Base-by-base conservation (phyloP, 805 yeast species). In the Peterozyma xylosa region DNA sequence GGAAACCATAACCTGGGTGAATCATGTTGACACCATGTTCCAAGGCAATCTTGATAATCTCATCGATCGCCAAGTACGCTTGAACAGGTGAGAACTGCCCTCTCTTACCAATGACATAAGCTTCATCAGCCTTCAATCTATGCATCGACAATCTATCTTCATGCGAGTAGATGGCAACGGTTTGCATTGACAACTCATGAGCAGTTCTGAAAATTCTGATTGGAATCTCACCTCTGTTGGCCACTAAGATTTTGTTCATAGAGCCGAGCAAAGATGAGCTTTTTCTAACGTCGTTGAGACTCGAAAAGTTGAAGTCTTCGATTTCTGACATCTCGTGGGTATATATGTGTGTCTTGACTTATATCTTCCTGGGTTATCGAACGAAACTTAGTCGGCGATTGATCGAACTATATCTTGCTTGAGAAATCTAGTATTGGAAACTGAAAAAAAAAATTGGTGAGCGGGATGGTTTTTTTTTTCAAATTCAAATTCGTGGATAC, bases 101-200 rank as follows among this genome's bases (percentile, higher is more conserved):
- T 57, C 80, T 78, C 51, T 76, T 78, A 45, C 98, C 99, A 58
- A 91, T 86, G 48, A 81, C 93, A 57, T 90, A 91, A 33, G 95
- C 86, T 67, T 88, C 96, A 61, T 88, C 96, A 11, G 96, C 93
- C 67, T 88, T 93, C 60, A 91, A 72, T 58, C 97, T 75, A 69
- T 93, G 98, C 90, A 89, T 87, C 11, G 96, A 84, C 56, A 91
- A 73, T 50, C 96, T 73, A 64, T 91, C 99, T 67, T 93, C 97
- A 62, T 91, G 95, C 33, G 97, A 89, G 66, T 89, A 91, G 59
- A 91, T 84, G 38, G 98, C 99, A 36, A 93, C 96, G 0, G 99
- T 90, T 59, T 86, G 89, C 96, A 93, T 87, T 17, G 96, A 85
- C 58, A 91, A 73, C 67, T 91, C 99, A 68, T 93, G 99, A 48